Evolutionary conservation across 257 asterid species (phyloP), one percentile per base, ranked within the genome.

Genomic region (Voacanga thouarsii): DNA sequence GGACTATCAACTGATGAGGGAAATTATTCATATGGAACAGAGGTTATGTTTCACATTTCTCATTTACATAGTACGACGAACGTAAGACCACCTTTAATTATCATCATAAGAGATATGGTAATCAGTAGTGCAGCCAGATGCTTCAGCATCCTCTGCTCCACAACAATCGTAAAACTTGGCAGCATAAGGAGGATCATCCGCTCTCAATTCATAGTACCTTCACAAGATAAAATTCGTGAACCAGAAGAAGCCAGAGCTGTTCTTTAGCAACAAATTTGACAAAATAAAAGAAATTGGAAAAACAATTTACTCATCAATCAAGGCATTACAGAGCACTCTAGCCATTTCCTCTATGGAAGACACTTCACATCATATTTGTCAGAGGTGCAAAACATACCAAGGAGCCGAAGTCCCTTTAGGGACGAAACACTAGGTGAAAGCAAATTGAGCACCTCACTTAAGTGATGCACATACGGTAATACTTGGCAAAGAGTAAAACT

Each of bases 91-190:
- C 37, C 77, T 21, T 18, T 41, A 43, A 21, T 89, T 87, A 61
- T 92, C 97, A 70, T 93, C 97, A 56, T 91, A 95, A 37, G 97
- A 93, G 57, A 90, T 63, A 77, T 93, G 98, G 78, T 72, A 83
- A 78, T 88, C 84, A 74, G 92, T 84, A 26, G 91, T 83, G 85
- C 99, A 95, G 43, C 99, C 97, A 69, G 92, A 86, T 79, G 97
- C 96, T 7, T 79, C 83, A 9, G 82, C 80, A 53, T 95, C 88
- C 87, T 95, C 99, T 5, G 97, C 99, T 81, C 97, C 98, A 75
- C 98, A 92, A 75, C 98, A 95, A 72, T 95, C 97, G 37, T 89
- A 93, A 79, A 95, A 95, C 87, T 91, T 93, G 88, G 98, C 99
- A 70, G 98, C 97, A 75, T 95, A 93, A 7, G 98, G 98, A 43